A percentile compares a stretch with the other conserved stretches of the same genome.
phyloP scores from a whole-genome alignment of 345 rosid genomes.

The Lumnitzera racemosa region DNA sequence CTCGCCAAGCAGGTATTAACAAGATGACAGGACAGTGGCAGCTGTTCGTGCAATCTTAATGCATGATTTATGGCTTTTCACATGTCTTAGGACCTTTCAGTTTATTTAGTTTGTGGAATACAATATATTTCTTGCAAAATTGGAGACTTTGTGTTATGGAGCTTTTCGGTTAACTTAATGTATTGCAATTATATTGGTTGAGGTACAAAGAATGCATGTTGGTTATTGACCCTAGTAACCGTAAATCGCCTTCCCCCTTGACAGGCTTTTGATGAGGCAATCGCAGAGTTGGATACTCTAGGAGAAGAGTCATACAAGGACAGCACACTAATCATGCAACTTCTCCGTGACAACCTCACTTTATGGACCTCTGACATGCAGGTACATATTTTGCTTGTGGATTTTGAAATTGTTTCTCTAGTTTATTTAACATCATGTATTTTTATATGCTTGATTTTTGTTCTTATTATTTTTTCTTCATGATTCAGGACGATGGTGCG shows the following conservation, averaged over 20 bases:
- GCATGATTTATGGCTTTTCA: background rate
- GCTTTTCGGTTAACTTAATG: too few species aligned
- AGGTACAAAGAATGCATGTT: too few species aligned
- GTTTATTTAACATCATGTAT: background rate
- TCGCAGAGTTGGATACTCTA: conserved; percentile 59
- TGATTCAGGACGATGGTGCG: conserved; percentile 32
- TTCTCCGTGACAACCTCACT: conserved; percentile 54
- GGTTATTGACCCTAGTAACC: too few species aligned
- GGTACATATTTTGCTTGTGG: conserved; percentile 16
- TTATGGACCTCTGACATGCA: conserved; percentile 62
- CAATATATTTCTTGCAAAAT: too few species aligned
- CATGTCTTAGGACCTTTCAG: background rate
- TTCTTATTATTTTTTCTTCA: background rate
- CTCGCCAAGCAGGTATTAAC: conserved; percentile 22
- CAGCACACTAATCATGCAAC: conserved; percentile 63
- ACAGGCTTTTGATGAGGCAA: conserved; percentile 68
- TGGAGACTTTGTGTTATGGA: too few species aligned
- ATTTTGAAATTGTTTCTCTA: background rate
- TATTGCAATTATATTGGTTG: too few species aligned
- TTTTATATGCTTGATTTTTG: background rate
- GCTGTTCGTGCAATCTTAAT: background rate
- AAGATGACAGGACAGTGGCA: background rate
- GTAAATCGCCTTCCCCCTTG: background rate
- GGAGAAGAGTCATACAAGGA: conserved; percentile 63
- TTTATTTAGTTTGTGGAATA: too few species aligned